Evolutionary conservation across 352 stramenopile species (phyloP).

Genomic region (Globisporangium carolinianum): DNA sequence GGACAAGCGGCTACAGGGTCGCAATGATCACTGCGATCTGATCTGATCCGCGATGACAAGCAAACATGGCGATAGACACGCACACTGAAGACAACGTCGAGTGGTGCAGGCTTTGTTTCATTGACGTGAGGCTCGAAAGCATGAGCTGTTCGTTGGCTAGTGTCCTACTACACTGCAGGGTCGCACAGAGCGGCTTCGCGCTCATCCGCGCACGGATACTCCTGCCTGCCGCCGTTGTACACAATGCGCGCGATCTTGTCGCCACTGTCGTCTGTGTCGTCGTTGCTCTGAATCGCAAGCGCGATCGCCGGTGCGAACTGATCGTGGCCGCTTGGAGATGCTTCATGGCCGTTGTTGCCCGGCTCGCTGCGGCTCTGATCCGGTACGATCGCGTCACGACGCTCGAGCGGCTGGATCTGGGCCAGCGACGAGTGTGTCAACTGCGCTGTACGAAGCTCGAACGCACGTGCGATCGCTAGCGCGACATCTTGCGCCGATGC

Average conservation of each 20-base stretch:
- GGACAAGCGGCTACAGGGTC: too few relatives aligned
- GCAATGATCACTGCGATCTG: too few relatives aligned
- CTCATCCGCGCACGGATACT: too few relatives aligned
- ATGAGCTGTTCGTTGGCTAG: too few relatives aligned
- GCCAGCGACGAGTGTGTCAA: neutral
- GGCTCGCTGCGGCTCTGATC: conserved; percentile 12
- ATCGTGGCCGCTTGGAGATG: neutral
- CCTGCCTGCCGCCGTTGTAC: too few relatives aligned
- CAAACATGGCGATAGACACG: too few relatives aligned
- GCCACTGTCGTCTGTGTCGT: conserved; percentile 15
- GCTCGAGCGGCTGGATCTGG: neutral
- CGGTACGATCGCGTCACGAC: neutral
- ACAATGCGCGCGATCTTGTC: neutral
- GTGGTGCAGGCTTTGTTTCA: too few relatives aligned
- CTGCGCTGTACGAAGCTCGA: conserved; percentile 15
- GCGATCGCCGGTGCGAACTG: neutral
- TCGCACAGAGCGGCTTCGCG: too few relatives aligned
- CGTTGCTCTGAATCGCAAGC: conserved; percentile 16
- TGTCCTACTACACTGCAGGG: too few relatives aligned
- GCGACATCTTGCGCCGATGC: conserved; percentile 35
- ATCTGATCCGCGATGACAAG: too few relatives aligned
- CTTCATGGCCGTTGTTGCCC: conserved; percentile 23
- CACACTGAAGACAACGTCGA: too few relatives aligned
- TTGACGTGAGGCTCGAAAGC: too few relatives aligned
- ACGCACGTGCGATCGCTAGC: conserved; percentile 24